A percentile compares a stretch with the other conserved stretches of the same genome.
Conservation (phyloP, 208 protist genomes). For the Trypanosomatidae sp. region DNA sequence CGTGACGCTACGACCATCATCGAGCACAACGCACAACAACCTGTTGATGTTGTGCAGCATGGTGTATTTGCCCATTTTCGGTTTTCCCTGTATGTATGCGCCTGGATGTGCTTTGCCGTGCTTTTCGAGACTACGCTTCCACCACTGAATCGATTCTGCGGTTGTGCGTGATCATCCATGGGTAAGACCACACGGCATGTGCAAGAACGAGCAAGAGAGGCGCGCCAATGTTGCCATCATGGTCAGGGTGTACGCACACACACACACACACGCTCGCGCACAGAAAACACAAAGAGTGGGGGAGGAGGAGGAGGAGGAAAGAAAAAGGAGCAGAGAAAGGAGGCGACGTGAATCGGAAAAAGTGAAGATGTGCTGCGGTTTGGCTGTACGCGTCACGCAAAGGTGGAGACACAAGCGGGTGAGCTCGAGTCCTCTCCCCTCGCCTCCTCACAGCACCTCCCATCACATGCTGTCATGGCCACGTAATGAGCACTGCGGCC, state of each 20-base stretch:
- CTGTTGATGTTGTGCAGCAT: slow-evolving; percentile 90
- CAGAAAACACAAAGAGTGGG: background rate
- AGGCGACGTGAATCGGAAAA: background rate
- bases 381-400: background rate
- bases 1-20: slow-evolving; percentile 73
- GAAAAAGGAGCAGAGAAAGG: background rate
- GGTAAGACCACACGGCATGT: background rate
- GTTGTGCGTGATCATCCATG: background rate
- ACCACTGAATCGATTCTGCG: background rate
- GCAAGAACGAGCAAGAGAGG: background rate
- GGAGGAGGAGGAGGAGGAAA: background rate
- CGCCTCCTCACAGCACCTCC: too few species aligned
- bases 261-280: background rate
- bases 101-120: background rate
- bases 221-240: background rate
- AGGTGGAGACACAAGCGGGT: background rate
- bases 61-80: slow-evolving; percentile 59
- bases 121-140: background rate
- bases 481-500: background rate
- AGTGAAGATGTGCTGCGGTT: background rate
- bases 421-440: background rate
- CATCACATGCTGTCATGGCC: background rate
- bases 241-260: background rate
- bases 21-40: slow-evolving; percentile 57
- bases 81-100: background rate